A percentile compares a stretch with the other conserved stretches of the same genome.
Evolutionary conservation across 495 filamentous ascomycete genomes (phyloP).

Genomic region (Amniculicola lignicola): DNA sequence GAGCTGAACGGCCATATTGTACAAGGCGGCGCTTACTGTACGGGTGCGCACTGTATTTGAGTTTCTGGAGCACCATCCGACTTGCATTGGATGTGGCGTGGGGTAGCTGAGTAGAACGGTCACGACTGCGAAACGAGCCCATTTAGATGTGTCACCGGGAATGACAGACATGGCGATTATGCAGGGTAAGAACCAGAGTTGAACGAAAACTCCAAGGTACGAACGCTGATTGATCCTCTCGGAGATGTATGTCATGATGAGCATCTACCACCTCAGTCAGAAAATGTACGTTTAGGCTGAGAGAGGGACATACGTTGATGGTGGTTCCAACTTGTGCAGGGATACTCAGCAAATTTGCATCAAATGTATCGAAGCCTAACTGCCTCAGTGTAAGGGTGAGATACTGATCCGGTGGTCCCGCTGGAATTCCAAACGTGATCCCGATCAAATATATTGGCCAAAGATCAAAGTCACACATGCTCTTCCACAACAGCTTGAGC

Average conservation of each 20-base stretch:
- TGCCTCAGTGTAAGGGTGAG: conserved; percentile 58
- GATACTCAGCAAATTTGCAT: conserved; percentile 66
- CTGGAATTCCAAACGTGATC: conserved; percentile 54
- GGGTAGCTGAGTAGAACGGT: conserved; percentile 57
- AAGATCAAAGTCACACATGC: conserved; percentile 63
- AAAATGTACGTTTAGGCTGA: neutral
- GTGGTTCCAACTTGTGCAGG: conserved; percentile 38
- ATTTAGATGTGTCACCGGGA: conserved; percentile 46
- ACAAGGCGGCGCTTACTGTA: conserved; percentile 48
- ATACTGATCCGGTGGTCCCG: conserved; percentile 51
- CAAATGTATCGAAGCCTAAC: conserved; percentile 62
- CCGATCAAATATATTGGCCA: conserved; percentile 64
- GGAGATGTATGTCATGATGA: conserved; percentile 7
- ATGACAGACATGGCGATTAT: conserved; percentile 52
- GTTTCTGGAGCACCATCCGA: conserved; percentile 11
- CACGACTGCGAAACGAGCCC: conserved; percentile 55
- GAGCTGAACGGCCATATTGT: conserved; percentile 72
- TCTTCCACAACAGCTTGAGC: conserved; percentile 53
- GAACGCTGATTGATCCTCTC: neutral
- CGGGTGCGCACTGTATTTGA: conserved; percentile 12
- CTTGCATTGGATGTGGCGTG: conserved; percentile 28
- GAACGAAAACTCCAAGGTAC: neutral
- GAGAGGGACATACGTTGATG: neutral
- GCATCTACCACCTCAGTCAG: neutral
- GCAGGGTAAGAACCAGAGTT: conserved; percentile 43